Evolutionary conservation across 176 grass and related monocot species (phyloP).

Genomic region (barley (Hordeum vulgare)): MorexV3_pseudomolecules_assembly NC_058522.1:525052677-525053176

Average conservation of each 20-base stretch:
- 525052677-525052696: slow-evolving; percentile 38
- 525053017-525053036: background rate
- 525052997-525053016: background rate
- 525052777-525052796: slow-evolving; percentile 64
- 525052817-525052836: slow-evolving; percentile 34
- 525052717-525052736: slow-evolving; percentile 62
- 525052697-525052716: slow-evolving; percentile 71
- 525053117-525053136: too few relatives aligned
- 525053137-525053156: too few relatives aligned
- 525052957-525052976: background rate
- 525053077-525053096: too few relatives aligned
- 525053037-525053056: background rate
- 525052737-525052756: slow-evolving; percentile 66
- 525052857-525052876: background rate
- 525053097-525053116: too few relatives aligned
- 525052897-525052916: background rate
- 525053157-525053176: too few relatives aligned
- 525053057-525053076: background rate
- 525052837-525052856: slow-evolving; percentile 1
- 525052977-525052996: too few relatives aligned
- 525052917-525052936: background rate
- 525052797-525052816: slow-evolving; percentile 69
- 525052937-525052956: background rate
- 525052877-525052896: slow-evolving; percentile 13
- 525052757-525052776: slow-evolving; percentile 59